These are phyloP conservation scores for Candida labiduridarum DNA, from an alignment of 1,139 yeast genomes.

Conservation along the genomic window DNA sequence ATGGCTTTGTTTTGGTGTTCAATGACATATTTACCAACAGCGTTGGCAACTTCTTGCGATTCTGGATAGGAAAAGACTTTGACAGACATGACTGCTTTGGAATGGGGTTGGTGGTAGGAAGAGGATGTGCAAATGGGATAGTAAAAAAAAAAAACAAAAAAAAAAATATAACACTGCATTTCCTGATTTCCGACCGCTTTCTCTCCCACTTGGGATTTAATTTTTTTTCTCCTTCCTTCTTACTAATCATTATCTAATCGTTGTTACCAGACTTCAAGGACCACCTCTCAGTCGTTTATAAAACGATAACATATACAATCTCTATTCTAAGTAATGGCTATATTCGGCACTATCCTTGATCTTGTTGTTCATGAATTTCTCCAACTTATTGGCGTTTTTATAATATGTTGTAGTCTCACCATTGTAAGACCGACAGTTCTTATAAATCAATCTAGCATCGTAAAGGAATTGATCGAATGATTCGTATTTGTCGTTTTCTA, in stretches of 20 bases:
- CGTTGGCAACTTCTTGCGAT: conserved; percentile 58
- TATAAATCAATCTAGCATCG: conserved; percentile 83
- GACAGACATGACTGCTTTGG: conserved; percentile 25
- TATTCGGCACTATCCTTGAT: conserved; percentile 84
- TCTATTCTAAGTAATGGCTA: conserved; percentile 40
- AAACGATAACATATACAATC: neutral
- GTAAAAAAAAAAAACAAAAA: neutral
- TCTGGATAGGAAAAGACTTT: conserved; percentile 55
- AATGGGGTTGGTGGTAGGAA: neutral
- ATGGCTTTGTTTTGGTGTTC: conserved; percentile 58
- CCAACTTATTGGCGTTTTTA: conserved; percentile 88
- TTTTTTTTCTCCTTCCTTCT: conserved; percentile 1
- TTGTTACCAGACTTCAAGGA: too few species aligned
- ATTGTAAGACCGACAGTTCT: conserved; percentile 87
- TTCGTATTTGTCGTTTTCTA: conserved; percentile 90
- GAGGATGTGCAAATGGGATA: neutral
- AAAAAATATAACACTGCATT: conserved; percentile 1
- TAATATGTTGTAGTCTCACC: conserved; percentile 88
- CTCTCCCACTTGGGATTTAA: neutral
- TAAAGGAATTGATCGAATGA: conserved; percentile 89
- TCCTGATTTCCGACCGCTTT: neutral
- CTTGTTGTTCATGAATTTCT: conserved; percentile 80
- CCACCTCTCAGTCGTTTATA: neutral
- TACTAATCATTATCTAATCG: conserved; percentile 4
- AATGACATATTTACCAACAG: conserved; percentile 58